phyloP scores from a whole-genome alignment of 1,284 basidiomycete genomes.

The Wolfiporia cocos region DNA sequence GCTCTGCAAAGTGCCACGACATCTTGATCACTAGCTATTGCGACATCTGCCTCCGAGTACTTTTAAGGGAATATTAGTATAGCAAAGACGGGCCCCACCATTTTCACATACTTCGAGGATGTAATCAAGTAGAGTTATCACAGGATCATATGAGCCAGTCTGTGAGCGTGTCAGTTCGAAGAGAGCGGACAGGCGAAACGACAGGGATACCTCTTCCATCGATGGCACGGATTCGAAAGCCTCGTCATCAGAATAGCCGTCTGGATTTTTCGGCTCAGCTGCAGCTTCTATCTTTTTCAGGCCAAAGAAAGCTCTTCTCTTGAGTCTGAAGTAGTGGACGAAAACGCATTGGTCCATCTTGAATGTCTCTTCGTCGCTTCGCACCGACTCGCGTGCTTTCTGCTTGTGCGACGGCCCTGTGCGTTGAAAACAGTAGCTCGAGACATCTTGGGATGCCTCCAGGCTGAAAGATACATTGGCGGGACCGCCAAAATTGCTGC shows the following conservation, averaged over 20 bases:
- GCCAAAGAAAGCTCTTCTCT: conserved; percentile 7
- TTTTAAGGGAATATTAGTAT: too few relatives aligned
- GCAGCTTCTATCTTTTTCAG: conserved; percentile 10
- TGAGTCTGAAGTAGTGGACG: conserved; percentile 18
- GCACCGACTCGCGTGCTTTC: too few relatives aligned
- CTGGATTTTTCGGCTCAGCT: conserved; percentile 12
- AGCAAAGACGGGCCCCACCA: too few relatives aligned
- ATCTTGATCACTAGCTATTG: conserved; percentile 4
- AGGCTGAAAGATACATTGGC: conserved; percentile 2
- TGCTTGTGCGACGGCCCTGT: too few relatives aligned
- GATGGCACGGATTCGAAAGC: conserved; percentile 5
- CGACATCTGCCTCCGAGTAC: neutral
- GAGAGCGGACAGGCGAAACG: too few relatives aligned
- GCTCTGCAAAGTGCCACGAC: neutral
- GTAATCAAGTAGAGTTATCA: conserved; percentile 11
- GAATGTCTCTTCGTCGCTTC: too few relatives aligned
- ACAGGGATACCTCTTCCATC: neutral
- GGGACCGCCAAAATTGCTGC: neutral
- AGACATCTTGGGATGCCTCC: too few relatives aligned
- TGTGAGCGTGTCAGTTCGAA: too few relatives aligned
- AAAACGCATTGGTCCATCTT: conserved; percentile 16
- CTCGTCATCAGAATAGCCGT: conserved; percentile 1
- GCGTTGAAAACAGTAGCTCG: too few relatives aligned
- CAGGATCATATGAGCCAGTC: conserved; percentile 7
- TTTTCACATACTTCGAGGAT: conserved; percentile 14